phyloP scores from a whole-genome alignment of 2,329 filamentous ascomycete species.

The Biscogniauxia mediterranea region DNA sequence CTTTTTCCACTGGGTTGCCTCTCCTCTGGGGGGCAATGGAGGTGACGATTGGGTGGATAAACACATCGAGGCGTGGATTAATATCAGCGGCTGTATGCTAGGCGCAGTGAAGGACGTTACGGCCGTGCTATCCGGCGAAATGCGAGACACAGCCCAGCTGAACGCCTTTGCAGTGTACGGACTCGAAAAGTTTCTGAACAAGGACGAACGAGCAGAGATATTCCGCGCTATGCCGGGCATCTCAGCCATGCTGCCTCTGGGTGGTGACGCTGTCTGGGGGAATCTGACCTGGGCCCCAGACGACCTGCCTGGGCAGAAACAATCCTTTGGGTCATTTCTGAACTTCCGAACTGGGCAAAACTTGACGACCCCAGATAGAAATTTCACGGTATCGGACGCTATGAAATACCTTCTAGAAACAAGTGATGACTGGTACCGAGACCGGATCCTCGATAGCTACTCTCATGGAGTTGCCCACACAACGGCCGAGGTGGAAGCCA shows the following conservation, averaged over 20 bases:
- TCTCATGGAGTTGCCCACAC: constrained; percentile 87
- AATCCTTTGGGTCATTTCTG: constrained; percentile 76
- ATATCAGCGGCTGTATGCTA: constrained; percentile 97
- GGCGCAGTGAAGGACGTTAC: constrained; percentile 89
- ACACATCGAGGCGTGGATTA: constrained; percentile 93
- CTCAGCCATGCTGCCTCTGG: constrained; percentile 93
- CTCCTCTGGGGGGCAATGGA: constrained; percentile 72
- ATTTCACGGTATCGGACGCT: constrained; percentile 78
- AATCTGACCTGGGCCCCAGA: constrained; percentile 85
- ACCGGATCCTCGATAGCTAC: constrained; percentile 72
- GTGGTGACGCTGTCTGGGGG: constrained; percentile 93
- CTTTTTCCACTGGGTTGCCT: constrained; percentile 80
- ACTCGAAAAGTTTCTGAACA: constrained; percentile 90
- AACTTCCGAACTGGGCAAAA: constrained; percentile 74
- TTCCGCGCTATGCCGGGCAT: constrained; percentile 97
- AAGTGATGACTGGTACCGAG: constrained; percentile 81
- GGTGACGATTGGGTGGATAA: constrained; percentile 87
- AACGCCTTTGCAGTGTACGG: constrained; percentile 97
- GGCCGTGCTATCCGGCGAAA: constrained; percentile 90
- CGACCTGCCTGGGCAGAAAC: constrained; percentile 69
- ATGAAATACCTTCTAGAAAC: constrained; percentile 75
- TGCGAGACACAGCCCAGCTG: constrained; percentile 96
- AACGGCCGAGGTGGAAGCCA: constrained; percentile 73
- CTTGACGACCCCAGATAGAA: constrained; percentile 62
- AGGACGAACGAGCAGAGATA: constrained; percentile 86